These are phyloP conservation scores for Moringa oleifera DNA, from an alignment of 345 rosid genomes.

Conservation along the genomic window DNA sequence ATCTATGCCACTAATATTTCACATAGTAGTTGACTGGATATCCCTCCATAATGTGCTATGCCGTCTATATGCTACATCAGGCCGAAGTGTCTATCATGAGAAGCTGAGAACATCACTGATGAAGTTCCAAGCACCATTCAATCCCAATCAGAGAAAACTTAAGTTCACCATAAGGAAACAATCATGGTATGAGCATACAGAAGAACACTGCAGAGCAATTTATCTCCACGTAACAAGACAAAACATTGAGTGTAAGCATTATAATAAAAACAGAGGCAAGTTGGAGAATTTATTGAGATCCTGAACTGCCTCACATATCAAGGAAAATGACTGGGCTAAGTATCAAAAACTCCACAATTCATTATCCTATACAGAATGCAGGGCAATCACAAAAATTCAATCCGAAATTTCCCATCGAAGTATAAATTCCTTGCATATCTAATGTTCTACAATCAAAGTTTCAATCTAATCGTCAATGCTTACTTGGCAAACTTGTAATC, in stretches of 20 bases:
- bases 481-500: slow-evolving; percentile 62
- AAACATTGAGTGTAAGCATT: neutral
- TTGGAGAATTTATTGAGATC: neutral
- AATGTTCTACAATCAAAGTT: too few species aligned
- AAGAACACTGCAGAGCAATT: too few species aligned
- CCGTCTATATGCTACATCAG: neutral
- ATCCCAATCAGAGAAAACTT: too few species aligned
- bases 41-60: neutral
- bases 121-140: too few species aligned
- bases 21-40: neutral
- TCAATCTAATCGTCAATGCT: slow-evolving; percentile 1
- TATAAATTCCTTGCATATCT: too few species aligned
- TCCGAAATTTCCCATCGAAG: too few species aligned
- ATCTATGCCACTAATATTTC: neutral
- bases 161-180: too few species aligned
- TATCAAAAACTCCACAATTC: neutral
- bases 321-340: neutral
- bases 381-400: too few species aligned
- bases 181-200: too few species aligned
- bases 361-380: too few species aligned
- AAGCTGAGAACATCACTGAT: too few species aligned
- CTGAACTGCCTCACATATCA: neutral
- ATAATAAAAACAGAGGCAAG: neutral
- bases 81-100: neutral
- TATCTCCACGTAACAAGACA: too few species aligned